A percentile compares a stretch with the other conserved stretches of the same genome.
These are phyloP conservation scores for Catharanthus roseus DNA, from an alignment of 257 asterid genomes.

Conservation along the genomic window DNA sequence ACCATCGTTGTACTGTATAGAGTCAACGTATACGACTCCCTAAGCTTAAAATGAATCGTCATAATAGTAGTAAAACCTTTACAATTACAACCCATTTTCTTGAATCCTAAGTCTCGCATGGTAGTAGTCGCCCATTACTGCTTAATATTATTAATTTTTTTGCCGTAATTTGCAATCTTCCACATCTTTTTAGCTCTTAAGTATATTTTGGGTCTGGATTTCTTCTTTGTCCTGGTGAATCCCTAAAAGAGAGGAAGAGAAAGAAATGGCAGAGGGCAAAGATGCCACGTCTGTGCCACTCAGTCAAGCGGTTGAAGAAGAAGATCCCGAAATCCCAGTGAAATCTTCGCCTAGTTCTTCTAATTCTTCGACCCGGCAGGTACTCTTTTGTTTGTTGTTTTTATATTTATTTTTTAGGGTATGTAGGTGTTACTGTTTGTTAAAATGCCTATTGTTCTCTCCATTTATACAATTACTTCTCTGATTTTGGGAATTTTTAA, in stretches of 20 bases:
- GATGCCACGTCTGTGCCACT: conserved; percentile 83
- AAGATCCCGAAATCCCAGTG: conserved; percentile 74
- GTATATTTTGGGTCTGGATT: neutral
- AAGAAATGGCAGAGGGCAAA: conserved; percentile 73
- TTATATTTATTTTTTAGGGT: neutral
- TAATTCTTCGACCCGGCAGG: conserved; percentile 82
- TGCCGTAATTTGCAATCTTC: neutral
- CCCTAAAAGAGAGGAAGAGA: neutral
- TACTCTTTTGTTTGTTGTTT: conserved; percentile 15
- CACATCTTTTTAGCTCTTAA: neutral
- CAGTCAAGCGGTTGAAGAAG: conserved; percentile 58
- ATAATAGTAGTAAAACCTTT: too few relatives aligned
- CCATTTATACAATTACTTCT: too few relatives aligned
- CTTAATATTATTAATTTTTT: neutral
- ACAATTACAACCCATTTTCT: neutral
- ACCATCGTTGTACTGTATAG: too few relatives aligned
- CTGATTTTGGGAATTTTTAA: too few relatives aligned
- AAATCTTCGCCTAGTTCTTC: conserved; percentile 62
- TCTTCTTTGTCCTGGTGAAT: neutral
- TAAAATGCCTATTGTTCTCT: neutral
- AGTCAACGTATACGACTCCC: neutral
- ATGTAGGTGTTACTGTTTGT: neutral
- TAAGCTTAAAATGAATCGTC: neutral
- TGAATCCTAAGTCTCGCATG: neutral
- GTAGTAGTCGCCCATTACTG: neutral